Conservation (phyloP, 2,329 filamentous ascomycete species). For the Calonectria crousiana region DNA sequence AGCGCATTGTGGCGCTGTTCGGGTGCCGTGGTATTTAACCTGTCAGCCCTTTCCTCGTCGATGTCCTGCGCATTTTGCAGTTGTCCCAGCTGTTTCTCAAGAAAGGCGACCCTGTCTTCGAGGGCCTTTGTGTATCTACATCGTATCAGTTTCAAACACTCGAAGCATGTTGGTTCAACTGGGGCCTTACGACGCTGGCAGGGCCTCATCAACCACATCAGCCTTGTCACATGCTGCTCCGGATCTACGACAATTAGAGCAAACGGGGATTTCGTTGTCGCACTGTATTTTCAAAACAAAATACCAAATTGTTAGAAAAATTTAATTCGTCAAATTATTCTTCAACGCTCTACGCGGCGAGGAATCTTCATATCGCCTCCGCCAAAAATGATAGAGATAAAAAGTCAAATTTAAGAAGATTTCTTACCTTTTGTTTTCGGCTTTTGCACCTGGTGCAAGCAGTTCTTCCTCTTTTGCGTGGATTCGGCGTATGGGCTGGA, state of each 20-base stretch:
- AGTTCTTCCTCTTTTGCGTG: conserved; percentile 1
- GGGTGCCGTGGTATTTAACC: not conserved
- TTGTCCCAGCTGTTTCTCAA: not conserved
- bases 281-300: not conserved
- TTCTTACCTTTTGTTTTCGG: not conserved
- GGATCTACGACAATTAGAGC: not conserved
- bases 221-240: conserved; percentile 1
- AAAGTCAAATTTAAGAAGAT: too few relatives aligned
- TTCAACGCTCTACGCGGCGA: not conserved
- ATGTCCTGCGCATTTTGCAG: not conserved
- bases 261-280: not conserved
- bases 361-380: not conserved
- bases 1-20: not conserved
- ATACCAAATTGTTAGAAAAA: not conserved
- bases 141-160: not conserved
- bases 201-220: not conserved
- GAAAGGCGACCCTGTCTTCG: conserved; percentile 2
- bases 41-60: not conserved
- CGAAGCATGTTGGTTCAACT: not conserved
- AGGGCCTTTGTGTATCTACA: not conserved
- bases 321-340: not conserved
- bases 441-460: not conserved
- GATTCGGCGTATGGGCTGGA: not conserved
- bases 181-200: not conserved
- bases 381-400: not conserved